Evolutionary conservation across 306 rosid species (phyloP), one percentile per base, ranked within the genome.

Genomic region (Ormosia semicastrata): DNA sequence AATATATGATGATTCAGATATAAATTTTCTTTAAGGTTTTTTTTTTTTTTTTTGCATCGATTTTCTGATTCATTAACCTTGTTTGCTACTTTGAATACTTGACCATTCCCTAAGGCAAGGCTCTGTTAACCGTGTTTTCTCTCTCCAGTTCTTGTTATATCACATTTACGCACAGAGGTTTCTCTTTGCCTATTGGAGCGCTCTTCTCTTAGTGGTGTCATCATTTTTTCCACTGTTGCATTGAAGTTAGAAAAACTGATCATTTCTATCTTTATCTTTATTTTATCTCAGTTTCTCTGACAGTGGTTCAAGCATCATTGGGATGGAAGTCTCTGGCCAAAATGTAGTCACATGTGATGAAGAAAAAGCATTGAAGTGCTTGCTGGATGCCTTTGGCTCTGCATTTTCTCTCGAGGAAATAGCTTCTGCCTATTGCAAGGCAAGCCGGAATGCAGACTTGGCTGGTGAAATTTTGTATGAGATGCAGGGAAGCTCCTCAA

Each of bases 371-470:
- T 84, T 95, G 56, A 87, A 43, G 52, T 82, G 80, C 76, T 80
- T 95, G 89, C 88, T 92, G 14, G 98, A 93, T 56, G 89, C 89
- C 2, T 93, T 95, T 77, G 94, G 94, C 50, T 52, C 87, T 3
- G 54, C 88, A 17, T 95, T 88, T 78, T 83, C 94, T 34, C 86
- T 91, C 29, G 86, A 90, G 0, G 89, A 95, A 76, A 91, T 95
- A 80, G 95, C 99, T 81, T 82, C 91, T 76, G 98, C 98, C 17
- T 93, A 85, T 78, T 79, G 89, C 84, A 87, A 88, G 87, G 94
- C 98, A 3, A 87, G 87, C 58, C 77, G 80, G 50, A 85, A 90
- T 80, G 88, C 91, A 14, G 87, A 84, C 15, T 79, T 86, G 82
- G 93, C 98, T 7, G 90, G 89, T 62, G 92, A 86, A 59, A 83